A percentile compares a stretch with the other conserved stretches of the same genome.
Conservation (phyloP, 179 eudicot genomes). For the Gypsophila paniculata region DNA sequence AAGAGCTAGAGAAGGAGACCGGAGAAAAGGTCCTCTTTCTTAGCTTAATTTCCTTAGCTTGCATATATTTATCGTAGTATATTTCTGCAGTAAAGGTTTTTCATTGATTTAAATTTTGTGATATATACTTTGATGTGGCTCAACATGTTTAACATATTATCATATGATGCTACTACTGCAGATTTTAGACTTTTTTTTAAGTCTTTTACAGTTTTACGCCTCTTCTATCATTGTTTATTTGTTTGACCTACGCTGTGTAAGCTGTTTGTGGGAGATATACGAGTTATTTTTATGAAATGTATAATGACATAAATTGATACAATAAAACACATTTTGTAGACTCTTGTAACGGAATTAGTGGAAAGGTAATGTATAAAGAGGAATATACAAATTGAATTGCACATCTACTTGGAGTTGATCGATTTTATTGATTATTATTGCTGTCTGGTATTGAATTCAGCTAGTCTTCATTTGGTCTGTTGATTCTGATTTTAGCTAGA, state of each 20-base stretch:
- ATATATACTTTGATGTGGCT: conserved; percentile 4
- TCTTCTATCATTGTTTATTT: neutral
- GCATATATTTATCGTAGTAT: neutral
- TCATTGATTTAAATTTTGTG: conserved; percentile 3
- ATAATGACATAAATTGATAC: neutral
- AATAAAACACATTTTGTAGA: neutral
- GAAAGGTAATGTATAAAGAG: neutral
- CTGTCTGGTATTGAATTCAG: neutral
- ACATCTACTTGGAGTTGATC: neutral
- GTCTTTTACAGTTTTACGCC: neutral
- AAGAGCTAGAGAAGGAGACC: conserved; percentile 71
- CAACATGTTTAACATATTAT: neutral
- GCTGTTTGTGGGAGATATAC: neutral
- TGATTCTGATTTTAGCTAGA: neutral
- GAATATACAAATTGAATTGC: neutral
- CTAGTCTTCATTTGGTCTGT: conserved; percentile 9
- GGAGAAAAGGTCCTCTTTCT: conserved; percentile 64
- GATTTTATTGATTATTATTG: neutral
- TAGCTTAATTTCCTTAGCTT: neutral
- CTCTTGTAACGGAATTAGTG: neutral
- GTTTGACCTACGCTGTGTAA: neutral
- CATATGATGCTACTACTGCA: neutral
- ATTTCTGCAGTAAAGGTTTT: neutral
- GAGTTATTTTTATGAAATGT: neutral
- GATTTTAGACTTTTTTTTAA: neutral